These are phyloP conservation scores for Yarrowia divulgata DNA, from an alignment of 805 yeast genomes.

Conservation along the genomic window DNA sequence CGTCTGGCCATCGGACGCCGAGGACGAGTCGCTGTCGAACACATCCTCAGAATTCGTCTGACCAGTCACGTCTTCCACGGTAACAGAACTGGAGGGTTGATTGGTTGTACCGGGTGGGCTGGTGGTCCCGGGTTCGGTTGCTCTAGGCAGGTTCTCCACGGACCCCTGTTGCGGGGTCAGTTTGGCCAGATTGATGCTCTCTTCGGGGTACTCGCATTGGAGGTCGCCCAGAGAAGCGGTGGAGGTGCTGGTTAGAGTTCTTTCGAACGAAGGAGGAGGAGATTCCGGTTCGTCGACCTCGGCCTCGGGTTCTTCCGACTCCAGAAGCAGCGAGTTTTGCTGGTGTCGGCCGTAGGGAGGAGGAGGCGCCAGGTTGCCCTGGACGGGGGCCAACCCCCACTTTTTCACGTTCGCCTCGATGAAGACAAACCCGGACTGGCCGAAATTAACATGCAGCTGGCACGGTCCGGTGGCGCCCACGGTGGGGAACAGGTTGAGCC, in stretches of 20 bases:
- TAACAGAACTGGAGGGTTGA: slow-evolving; percentile 11
- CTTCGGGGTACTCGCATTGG: slow-evolving; percentile 34
- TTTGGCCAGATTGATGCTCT: slow-evolving; percentile 27
- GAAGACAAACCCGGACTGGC: slow-evolving; percentile 87
- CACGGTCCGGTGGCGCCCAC: slow-evolving; percentile 86
- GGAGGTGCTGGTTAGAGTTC: slow-evolving; percentile 20
- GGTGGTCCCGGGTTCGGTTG: not conserved
- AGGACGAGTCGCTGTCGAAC: not conserved
- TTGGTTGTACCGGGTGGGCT: not conserved
- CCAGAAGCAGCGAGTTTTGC: slow-evolving; percentile 69
- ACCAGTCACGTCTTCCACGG: slow-evolving; percentile 13
- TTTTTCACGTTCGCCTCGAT: slow-evolving; percentile 93
- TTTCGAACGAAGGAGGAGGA: slow-evolving; percentile 26
- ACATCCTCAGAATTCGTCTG: not conserved
- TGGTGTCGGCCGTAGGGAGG: slow-evolving; percentile 87
- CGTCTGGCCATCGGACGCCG: slow-evolving; percentile 5
- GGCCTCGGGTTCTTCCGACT: slow-evolving; percentile 24
- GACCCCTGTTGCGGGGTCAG: slow-evolving; percentile 23
- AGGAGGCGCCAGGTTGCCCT: slow-evolving; percentile 89
- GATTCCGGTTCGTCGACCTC: slow-evolving; percentile 14
- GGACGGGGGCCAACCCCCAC: slow-evolving; percentile 94
- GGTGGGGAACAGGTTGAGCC: slow-evolving; percentile 79
- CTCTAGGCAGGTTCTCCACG: slow-evolving; percentile 1
- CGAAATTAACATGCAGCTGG: slow-evolving; percentile 84
- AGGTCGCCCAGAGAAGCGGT: slow-evolving; percentile 31